Base-by-base conservation (phyloP, 163 green algal species). In the Chlorella variabilis region DNA sequence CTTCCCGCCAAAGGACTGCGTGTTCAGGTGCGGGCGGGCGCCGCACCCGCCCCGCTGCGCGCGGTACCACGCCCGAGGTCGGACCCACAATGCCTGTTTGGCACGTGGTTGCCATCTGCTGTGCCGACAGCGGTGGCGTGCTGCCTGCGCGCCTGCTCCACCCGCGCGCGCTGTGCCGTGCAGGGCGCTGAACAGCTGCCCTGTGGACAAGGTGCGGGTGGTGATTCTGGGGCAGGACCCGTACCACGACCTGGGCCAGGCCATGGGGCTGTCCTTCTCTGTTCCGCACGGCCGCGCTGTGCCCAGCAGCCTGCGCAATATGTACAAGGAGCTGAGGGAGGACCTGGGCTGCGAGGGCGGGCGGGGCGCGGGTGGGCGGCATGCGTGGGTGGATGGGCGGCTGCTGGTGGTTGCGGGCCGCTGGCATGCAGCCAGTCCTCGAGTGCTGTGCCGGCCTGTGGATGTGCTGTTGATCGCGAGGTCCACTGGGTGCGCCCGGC, bases 191-290 rank as follows among this genome's bases (percentile, higher is more conserved):
- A 92, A 95, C 76, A 80, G 29, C 42, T 84, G 68, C n/a, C 82
- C 91, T 0, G 82, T 93, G 41, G 69, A 87, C 41, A 77, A 92
- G 56, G 91, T 98, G 34, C 88, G 89, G 25, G 94, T 97, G 38
- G 96, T 98, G 23, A 95, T 98, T 23, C 79, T 98, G 7, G 93
- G 94, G 0, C 96, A 99, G 85, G 96, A 99, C 82, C 96, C 96
- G 4, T 99, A 99, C 90, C 95, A 98, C 82, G 89, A 89, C 59
- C 62, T 87, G 0, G 92, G 92, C 8, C 89, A 99, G 88, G 96
- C 95, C n/a, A 96, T 97, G 92, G 96, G 96, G 0, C 87, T 99
- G 36, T 94, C 84, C 66, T 99, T 99, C 89, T 94, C 89, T 74
- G 93, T 95, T 81, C 94, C 93, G 27, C 84, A 78, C 49, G 93